Conservation (phyloP, 2,329 filamentous ascomycete genomes). For the Xylariaceae sp. region DNA sequence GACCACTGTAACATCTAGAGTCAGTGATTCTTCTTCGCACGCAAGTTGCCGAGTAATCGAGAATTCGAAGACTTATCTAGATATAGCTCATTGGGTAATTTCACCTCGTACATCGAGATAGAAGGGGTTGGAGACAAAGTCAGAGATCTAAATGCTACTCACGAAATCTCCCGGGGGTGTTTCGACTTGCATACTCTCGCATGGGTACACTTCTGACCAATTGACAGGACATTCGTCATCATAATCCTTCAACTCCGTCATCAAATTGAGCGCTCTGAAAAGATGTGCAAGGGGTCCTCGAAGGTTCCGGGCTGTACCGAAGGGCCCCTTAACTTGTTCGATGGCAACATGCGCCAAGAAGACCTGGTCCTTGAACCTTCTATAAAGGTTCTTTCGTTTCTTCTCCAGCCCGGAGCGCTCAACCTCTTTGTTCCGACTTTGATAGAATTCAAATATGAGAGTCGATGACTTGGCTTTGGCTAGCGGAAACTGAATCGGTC, state of each 20-base stretch:
- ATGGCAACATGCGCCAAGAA: constrained; percentile 20
- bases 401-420: constrained; percentile 17
- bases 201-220: constrained; percentile 27
- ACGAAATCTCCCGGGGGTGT: constrained; percentile 13
- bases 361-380: constrained; percentile 16
- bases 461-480: constrained; percentile 9
- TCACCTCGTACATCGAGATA: neutral
- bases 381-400: constrained; percentile 21
- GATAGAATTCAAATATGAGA: constrained; percentile 21
- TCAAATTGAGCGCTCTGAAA: constrained; percentile 19
- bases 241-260: constrained; percentile 24
- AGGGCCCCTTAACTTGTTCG: constrained; percentile 3
- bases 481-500: constrained; percentile 18
- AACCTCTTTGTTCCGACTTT: constrained; percentile 12
- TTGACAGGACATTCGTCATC: constrained; percentile 29
- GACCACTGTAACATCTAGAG: constrained; percentile 20
- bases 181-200: neutral
- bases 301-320: constrained; percentile 19
- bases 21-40: neutral
- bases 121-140: neutral
- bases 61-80: no score
- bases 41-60: no score
- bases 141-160: neutral
- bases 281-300: constrained; percentile 18
- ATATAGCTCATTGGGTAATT: no score